phyloP scores from a whole-genome alignment of 2,329 filamentous ascomycete genomes.

The Penicillium capsulatum region DNA sequence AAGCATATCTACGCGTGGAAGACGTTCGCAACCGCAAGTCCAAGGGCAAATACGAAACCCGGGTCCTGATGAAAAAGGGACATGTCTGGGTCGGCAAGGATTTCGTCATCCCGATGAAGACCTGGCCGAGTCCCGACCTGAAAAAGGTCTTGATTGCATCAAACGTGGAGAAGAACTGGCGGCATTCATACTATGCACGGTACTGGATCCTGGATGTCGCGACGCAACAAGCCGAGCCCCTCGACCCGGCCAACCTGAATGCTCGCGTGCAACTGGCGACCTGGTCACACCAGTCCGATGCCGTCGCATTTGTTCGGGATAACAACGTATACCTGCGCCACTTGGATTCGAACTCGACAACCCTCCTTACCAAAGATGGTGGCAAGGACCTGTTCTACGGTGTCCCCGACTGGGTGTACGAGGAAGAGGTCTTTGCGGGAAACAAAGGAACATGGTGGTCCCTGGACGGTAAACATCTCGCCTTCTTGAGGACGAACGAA shows the following conservation, averaged over 20 bases:
- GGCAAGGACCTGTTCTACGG: slow-evolving; percentile 89
- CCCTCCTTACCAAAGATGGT: slow-evolving; percentile 79
- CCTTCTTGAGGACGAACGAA: slow-evolving; percentile 92
- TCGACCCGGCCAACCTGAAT: slow-evolving; percentile 65
- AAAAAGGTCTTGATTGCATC: slow-evolving; percentile 82
- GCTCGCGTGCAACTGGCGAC: slow-evolving; percentile 74
- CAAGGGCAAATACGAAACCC: slow-evolving; percentile 49
- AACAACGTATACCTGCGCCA: slow-evolving; percentile 87
- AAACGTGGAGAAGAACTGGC: slow-evolving; percentile 70
- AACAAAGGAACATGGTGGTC: slow-evolving; percentile 95
- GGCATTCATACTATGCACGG: slow-evolving; percentile 77
- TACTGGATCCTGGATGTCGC: slow-evolving; percentile 94
- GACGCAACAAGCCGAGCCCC: slow-evolving; percentile 68
- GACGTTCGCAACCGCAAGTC: slow-evolving; percentile 64
- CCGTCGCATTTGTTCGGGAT: slow-evolving; percentile 79
- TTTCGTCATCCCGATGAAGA: slow-evolving; percentile 55
- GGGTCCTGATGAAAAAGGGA: slow-evolving; percentile 68
- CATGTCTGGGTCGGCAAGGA: slow-evolving; percentile 59
- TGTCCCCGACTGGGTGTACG: slow-evolving; percentile 95
- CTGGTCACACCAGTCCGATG: slow-evolving; percentile 84
- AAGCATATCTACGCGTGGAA: slow-evolving; percentile 79
- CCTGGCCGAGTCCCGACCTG: slow-evolving; percentile 76
- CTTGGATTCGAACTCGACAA: slow-evolving; percentile 56
- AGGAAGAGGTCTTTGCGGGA: slow-evolving; percentile 74
- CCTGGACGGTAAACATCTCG: slow-evolving; percentile 78